phyloP scores from a whole-genome alignment of 306 rosid genomes.

The Ammopiptanthus mongolicus region DNA sequence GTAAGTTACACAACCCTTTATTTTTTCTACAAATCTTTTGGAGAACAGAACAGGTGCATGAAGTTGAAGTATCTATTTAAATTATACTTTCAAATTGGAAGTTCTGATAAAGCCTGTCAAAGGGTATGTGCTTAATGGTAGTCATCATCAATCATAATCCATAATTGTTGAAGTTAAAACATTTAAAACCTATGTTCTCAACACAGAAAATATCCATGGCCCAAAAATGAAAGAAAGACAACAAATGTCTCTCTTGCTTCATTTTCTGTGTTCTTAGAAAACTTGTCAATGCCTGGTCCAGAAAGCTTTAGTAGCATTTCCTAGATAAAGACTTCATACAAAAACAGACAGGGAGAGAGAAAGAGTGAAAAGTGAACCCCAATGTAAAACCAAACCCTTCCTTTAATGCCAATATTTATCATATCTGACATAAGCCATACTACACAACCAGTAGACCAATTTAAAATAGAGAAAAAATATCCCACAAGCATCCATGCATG shows the following conservation, averaged over 20 bases:
- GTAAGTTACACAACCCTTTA: neutral
- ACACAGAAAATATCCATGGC: too few species aligned
- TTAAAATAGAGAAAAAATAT: neutral
- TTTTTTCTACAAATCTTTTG: too few species aligned
- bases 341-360: neutral
- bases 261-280: neutral
- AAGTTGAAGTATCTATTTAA: neutral
- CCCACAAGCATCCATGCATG: conserved; percentile 41
- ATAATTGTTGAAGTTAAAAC: neutral
- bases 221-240: neutral
- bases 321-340: neutral
- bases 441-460: conserved; percentile 48
- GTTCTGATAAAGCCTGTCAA: neutral
- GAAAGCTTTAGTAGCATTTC: neutral
- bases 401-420: conserved; percentile 36
- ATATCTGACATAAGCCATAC: conserved; percentile 42
- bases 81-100: too few species aligned
- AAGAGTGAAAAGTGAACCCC: conserved; percentile 25
- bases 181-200: neutral
- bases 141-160: neutral
- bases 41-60: neutral
- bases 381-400: conserved; percentile 39
- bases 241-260: neutral
- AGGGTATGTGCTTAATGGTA: neutral
- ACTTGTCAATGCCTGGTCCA: neutral